Base-by-base conservation (phyloP, 2,329 filamentous ascomycete genomes). In the Bretziella fagacearum region DNA sequence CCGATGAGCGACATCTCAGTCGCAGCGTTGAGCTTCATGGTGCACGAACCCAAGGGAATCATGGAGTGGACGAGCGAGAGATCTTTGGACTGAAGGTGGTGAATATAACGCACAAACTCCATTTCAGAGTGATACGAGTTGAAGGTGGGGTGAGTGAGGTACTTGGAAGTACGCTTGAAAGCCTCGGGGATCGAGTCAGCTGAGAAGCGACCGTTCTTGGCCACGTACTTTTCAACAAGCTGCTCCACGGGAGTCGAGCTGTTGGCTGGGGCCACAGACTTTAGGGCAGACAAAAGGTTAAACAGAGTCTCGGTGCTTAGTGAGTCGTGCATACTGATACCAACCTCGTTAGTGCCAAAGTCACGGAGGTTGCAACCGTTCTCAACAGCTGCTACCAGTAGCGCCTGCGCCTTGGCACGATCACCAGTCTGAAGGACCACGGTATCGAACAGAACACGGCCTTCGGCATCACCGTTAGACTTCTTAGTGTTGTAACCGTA, bases 21-120 rank as follows among this genome's bases (percentile, higher is more conserved):
- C 2, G 87, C 91, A 35, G 82, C 84, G 61, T 95, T 95, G 46
- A 95, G 77, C 70, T 96, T 96, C 89, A 96, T 96, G 11, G 89
- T 96, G 69, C 89, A 96, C 1, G 89, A 95, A 17, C 89, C 89
- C 1, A 96, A 74, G 2, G 89, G 86, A 52, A 96, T 96, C 89
- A 96, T 96, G 13, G 87, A 95, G 65, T 96, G 89, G 2, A 87
- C 84, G 4, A 95, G 71, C 1, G 89, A 95, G 11, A 96, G 67
- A 59, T 96, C 89, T 67, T 93, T 95, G 44, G 86, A 93, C 60
- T 93, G 82, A 4, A 96, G 70, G 59, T 94, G 84, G 59, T 89
- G 73, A 56, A 96, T 94, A 65, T 96, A 96, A 36, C 89, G 81
- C 44, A 96, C 69, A 56, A 96, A 74, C 63, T 95, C 85, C 0